These are phyloP conservation scores for Pelargonium australe DNA, from an alignment of 441 rosid species.

Conservation along the genomic window DNA sequence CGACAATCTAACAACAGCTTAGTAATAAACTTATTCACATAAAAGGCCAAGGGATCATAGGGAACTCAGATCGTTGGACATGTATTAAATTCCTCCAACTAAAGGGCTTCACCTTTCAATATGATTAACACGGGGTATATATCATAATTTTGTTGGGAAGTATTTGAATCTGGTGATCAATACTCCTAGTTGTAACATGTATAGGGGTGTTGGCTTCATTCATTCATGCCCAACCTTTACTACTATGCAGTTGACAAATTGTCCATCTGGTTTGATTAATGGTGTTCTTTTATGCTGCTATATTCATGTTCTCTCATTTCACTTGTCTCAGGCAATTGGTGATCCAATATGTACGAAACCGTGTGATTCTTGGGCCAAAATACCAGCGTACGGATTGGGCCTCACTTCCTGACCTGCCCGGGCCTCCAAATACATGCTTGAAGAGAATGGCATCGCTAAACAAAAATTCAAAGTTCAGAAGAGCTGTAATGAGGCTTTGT, in stretches of 20 bases:
- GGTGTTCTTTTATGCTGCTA: conserved; percentile 11
- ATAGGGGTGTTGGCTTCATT: conserved; percentile 11
- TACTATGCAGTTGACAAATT: conserved; percentile 4
- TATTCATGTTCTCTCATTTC: conserved; percentile 3
- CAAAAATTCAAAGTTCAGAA: conserved; percentile 50
- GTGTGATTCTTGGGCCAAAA: conserved; percentile 78
- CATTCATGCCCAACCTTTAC: conserved; percentile 3
- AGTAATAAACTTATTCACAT: conserved; percentile 2
- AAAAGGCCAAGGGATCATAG: not conserved
- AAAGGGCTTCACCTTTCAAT: conserved; percentile 8
- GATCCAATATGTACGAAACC: conserved; percentile 64
- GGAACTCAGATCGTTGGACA: conserved; percentile 1
- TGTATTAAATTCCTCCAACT: conserved; percentile 8
- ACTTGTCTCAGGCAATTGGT: conserved; percentile 61
- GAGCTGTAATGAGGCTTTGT: conserved; percentile 71
- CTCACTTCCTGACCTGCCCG: conserved; percentile 65
- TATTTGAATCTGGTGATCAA: conserved; percentile 7
- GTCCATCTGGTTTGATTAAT: conserved; percentile 13
- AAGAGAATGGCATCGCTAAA: conserved; percentile 64
- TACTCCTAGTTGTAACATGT: conserved; percentile 5
- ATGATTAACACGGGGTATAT: not conserved
- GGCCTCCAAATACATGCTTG: conserved; percentile 54
- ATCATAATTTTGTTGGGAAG: not conserved
- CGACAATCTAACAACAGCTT: conserved; percentile 11
- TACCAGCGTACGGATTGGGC: conserved; percentile 76